Percentiles rank a stretch among this genome's conserved stretches.
These are phyloP conservation scores for Nyctanthes arbortristis DNA, from an alignment of 257 asterid species.

Conservation along the genomic window DNA sequence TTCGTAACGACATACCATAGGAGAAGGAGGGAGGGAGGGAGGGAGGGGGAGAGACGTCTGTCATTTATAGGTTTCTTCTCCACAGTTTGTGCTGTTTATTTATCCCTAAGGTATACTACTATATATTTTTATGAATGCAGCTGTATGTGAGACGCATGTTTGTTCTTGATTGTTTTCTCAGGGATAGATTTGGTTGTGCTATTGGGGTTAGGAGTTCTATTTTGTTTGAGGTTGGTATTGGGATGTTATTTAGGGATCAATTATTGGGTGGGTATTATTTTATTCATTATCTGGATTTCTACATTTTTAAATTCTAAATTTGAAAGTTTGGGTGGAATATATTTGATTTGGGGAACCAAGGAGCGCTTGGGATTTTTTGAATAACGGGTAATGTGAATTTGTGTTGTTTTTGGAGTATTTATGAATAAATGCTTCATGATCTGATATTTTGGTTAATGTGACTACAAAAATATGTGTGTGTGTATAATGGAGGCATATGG, in stretches of 20 bases:
- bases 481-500: not conserved
- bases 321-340: not conserved
- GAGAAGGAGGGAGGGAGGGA: not conserved
- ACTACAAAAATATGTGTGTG: not conserved
- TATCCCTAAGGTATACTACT: slow-evolving; percentile 40
- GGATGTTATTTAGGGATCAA: slow-evolving; percentile 24
- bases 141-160: not conserved
- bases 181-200: not conserved
- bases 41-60: slow-evolving; percentile 42
- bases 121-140: not conserved
- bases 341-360: not conserved
- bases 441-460: not conserved
- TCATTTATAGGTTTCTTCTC: slow-evolving; percentile 53
- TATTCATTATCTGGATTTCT: not conserved
- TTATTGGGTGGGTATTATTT: not conserved
- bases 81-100: slow-evolving; percentile 57
- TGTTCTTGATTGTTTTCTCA: not conserved
- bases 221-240: slow-evolving; percentile 9
- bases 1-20: slow-evolving; percentile 8
- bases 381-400: too few species aligned
- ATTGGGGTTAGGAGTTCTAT: slow-evolving; percentile 24
- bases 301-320: not conserved
- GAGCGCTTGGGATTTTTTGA: too few species aligned
- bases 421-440: not conserved
- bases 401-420: not conserved